These are phyloP conservation scores for Tephrocybe sp. DNA, from an alignment of 768 basidiomycete genomes.

Conservation along the genomic window DNA sequence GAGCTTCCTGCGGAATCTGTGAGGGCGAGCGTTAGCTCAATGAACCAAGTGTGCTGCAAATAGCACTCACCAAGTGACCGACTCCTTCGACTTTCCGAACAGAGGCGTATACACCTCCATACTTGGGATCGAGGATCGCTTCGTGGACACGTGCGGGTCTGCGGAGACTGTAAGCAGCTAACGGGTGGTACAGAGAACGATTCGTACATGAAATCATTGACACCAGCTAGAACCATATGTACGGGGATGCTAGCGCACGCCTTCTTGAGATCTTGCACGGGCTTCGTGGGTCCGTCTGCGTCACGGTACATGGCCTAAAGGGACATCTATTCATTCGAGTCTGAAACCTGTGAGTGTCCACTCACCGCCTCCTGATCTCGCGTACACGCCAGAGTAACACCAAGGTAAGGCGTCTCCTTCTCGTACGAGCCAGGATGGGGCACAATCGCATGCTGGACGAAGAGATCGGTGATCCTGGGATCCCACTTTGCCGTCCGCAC, in stretches of 20 bases:
- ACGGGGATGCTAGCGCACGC: conserved; percentile 42
- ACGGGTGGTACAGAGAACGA: not conserved
- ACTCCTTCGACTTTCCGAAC: conserved; percentile 21
- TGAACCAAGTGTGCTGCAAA: not conserved
- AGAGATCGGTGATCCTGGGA: conserved; percentile 46
- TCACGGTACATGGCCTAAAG: conserved; percentile 65
- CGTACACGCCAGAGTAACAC: conserved; percentile 56
- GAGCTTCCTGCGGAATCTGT: conserved; percentile 24
- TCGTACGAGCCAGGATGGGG: conserved; percentile 26
- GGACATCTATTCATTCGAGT: not conserved
- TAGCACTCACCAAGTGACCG: conserved; percentile 28
- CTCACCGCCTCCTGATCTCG: conserved; percentile 64
- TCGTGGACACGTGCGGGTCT: conserved; percentile 31
- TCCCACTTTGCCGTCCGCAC: conserved; percentile 50
- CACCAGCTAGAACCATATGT: conserved; percentile 52
- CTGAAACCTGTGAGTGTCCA: conserved; percentile 6
- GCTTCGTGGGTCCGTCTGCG: conserved; percentile 50
- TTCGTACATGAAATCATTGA: conserved; percentile 54
- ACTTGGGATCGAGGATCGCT: conserved; percentile 28
- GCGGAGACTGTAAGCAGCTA: not conserved
- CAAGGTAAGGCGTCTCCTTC: conserved; percentile 31
- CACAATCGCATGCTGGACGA: conserved; percentile 42
- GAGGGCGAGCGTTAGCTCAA: not conserved
- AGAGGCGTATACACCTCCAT: conserved; percentile 28
- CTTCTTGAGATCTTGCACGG: conserved; percentile 46